These are phyloP conservation scores for Zychaea mexicana DNA, from an alignment of 371 early-diverging fungal species.

Conservation along the genomic window DNA sequence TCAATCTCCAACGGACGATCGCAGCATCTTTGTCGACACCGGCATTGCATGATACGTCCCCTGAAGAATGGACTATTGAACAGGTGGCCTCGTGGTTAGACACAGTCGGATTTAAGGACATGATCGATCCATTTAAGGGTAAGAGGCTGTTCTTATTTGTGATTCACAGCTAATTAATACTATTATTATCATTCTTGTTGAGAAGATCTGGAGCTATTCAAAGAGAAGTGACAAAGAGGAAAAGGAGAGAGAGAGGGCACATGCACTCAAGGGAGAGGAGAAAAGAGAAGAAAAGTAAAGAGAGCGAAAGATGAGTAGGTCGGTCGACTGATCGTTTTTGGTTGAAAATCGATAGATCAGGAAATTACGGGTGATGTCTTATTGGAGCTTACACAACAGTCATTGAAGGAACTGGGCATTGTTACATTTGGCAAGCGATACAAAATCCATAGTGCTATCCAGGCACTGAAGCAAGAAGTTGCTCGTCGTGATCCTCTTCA, in stretches of 20 bases:
- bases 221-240: no score
- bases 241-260: background rate
- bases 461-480: constrained; percentile 29
- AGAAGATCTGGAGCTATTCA: background rate
- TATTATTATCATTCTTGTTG: background rate
- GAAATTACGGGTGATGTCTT: constrained; percentile 75
- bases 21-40: constrained; percentile 12
- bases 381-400: constrained; percentile 62
- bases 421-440: constrained; percentile 71
- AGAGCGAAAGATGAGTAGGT: background rate
- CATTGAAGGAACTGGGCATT: constrained; percentile 74
- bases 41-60: constrained; percentile 12
- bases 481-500: background rate
- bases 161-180: no score
- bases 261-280: background rate
- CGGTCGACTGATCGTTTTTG: background rate
- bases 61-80: constrained; percentile 51
- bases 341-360: constrained; percentile 42
- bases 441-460: constrained; percentile 70
- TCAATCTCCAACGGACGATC: constrained; percentile 11
- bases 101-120: constrained; percentile 56
- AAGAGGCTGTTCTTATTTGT: no score
- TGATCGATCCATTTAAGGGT: constrained; percentile 61
- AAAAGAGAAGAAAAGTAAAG: background rate
- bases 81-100: constrained; percentile 49